These are phyloP conservation scores for Monilinia fructicola DNA, from an alignment of 2,329 filamentous ascomycete species.

Conservation along the genomic window DNA sequence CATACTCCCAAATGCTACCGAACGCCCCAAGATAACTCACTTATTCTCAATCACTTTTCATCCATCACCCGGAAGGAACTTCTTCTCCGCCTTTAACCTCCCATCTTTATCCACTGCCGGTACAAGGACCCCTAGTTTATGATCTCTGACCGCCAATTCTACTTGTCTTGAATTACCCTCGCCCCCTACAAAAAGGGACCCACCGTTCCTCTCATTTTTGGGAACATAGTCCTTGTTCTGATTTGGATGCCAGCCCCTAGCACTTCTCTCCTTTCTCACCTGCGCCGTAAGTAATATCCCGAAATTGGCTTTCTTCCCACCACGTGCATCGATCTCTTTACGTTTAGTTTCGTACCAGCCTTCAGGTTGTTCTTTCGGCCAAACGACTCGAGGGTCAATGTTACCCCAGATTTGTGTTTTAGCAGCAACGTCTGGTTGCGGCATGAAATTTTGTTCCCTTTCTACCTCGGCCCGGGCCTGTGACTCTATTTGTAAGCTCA, in stretches of 20 bases:
- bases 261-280: slow-evolving; percentile 27
- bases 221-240: slow-evolving; percentile 27
- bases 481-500: slow-evolving; percentile 14
- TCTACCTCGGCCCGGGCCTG: slow-evolving; percentile 13
- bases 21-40: background rate
- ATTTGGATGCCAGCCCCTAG: slow-evolving; percentile 32
- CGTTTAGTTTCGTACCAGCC: slow-evolving; percentile 51
- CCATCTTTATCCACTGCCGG: background rate
- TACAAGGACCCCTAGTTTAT: slow-evolving; percentile 2
- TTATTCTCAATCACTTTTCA: background rate
- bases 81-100: background rate
- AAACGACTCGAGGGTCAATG: slow-evolving; percentile 54
- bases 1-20: background rate
- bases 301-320: slow-evolving; percentile 52
- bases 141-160: background rate
- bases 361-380: slow-evolving; percentile 46
- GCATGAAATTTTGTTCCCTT: slow-evolving; percentile 22
- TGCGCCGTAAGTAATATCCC: slow-evolving; percentile 40
- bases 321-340: slow-evolving; percentile 51
- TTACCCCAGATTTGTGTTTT: slow-evolving; percentile 45
- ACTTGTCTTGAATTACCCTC: background rate
- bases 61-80: background rate
- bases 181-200: background rate
- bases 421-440: slow-evolving; percentile 9
- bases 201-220: slow-evolving; percentile 2